Percentiles rank a stretch among this genome's conserved stretches.
Conservation (phyloP, 2,329 filamentous ascomycete species). For the Myrmaecium sp. region DNA sequence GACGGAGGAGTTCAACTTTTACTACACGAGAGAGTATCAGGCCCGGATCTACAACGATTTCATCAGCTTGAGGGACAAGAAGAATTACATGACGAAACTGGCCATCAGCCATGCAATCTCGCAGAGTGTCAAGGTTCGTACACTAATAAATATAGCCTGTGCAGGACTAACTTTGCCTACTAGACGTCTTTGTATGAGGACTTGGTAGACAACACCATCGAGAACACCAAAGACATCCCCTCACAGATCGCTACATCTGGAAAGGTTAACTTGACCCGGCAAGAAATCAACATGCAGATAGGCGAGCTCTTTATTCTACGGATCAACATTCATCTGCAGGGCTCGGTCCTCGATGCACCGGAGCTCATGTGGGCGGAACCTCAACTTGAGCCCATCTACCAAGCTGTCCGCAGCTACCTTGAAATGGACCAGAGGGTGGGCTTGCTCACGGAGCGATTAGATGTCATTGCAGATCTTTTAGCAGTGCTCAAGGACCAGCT, state of each 20-base stretch:
- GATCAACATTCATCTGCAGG: conserved; percentile 96
- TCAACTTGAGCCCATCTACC: conserved; percentile 88
- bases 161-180: conserved; percentile 1
- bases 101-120: conserved; percentile 91
- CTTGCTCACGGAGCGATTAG: conserved; percentile 72
- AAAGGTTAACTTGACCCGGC: conserved; percentile 72
- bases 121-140: conserved; percentile 72
- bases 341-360: conserved; percentile 87
- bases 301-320: conserved; percentile 94
- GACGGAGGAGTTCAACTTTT: conserved; percentile 97
- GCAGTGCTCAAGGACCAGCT: conserved; percentile 91
- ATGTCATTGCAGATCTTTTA: conserved; percentile 84
- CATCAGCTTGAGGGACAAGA: conserved; percentile 83
- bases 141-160: not conserved
- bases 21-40: conserved; percentile 96
- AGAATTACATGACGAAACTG: conserved; percentile 95
- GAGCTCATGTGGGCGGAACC: conserved; percentile 98
- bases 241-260: conserved; percentile 84
- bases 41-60: conserved; percentile 99
- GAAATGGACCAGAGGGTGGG: conserved; percentile 96
- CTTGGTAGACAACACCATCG: conserved; percentile 82
- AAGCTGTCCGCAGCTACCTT: conserved; percentile 84
- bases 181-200: conserved; percentile 95
- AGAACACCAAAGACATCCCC: conserved; percentile 82
- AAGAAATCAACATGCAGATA: conserved; percentile 98